Conservation (phyloP, 768 basidiomycete genomes). For the Kwoniella sp. region DNA sequence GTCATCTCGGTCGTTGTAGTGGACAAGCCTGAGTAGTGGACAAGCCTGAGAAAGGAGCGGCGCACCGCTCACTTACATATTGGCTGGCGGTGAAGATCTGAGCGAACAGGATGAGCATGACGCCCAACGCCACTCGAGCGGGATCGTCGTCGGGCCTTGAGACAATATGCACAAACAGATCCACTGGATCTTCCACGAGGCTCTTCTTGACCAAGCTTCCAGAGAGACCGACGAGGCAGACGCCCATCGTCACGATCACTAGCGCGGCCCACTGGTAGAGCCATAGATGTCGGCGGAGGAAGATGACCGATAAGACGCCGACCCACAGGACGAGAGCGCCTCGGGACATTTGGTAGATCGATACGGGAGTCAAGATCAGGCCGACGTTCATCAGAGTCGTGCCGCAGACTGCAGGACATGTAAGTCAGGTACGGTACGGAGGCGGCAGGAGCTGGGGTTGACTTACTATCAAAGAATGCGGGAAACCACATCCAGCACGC, state of each 20-base stretch:
- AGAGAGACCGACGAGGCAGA: slow-evolving; percentile 66
- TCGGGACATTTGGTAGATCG: slow-evolving; percentile 86
- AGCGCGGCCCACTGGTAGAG: slow-evolving; percentile 94
- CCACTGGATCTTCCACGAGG: slow-evolving; percentile 15
- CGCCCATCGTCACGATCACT: slow-evolving; percentile 68
- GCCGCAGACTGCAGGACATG: slow-evolving; percentile 68
- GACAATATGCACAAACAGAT: slow-evolving; percentile 43
- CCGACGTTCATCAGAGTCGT: slow-evolving; percentile 86
- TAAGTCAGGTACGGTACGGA: background rate
- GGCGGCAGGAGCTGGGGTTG: too few species aligned
- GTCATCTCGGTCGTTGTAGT: too few species aligned
- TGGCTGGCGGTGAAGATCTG: slow-evolving; percentile 70
- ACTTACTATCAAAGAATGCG: slow-evolving; percentile 54
- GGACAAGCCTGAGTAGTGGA: slow-evolving; percentile 23
- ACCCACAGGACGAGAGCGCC: slow-evolving; percentile 94
- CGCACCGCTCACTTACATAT: slow-evolving; percentile 47
- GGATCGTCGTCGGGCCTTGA: slow-evolving; percentile 48
- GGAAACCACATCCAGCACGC: slow-evolving; percentile 52
- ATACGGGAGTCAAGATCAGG: slow-evolving; percentile 92
- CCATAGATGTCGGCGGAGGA: slow-evolving; percentile 81
- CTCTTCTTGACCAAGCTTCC: slow-evolving; percentile 83
- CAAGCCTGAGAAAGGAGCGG: background rate
- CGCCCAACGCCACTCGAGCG: slow-evolving; percentile 61
- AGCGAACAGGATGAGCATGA: slow-evolving; percentile 88
- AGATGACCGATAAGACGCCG: slow-evolving; percentile 84